These are phyloP conservation scores for Aspergillus sojae DNA, from an alignment of 2,329 filamentous ascomycete species.

Conservation along the genomic window DNA sequence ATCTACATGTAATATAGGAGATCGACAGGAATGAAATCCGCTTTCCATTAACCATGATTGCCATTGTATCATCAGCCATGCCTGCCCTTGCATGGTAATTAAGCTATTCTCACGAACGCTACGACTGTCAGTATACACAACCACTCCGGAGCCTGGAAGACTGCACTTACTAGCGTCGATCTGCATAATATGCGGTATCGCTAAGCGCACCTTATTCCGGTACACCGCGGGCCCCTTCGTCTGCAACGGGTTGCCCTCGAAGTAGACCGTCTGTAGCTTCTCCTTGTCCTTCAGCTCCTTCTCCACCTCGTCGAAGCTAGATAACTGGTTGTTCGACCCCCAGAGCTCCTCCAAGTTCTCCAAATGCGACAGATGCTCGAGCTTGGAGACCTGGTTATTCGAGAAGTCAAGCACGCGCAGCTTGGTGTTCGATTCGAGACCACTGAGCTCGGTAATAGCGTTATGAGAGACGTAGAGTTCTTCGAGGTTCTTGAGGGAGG, in stretches of 20 bases:
- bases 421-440: conserved; percentile 67
- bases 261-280: conserved; percentile 85
- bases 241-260: conserved; percentile 93
- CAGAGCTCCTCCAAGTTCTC: conserved; percentile 83
- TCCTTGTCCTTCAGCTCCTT: conserved; percentile 76
- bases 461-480: conserved; percentile 98
- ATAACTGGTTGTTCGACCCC: conserved; percentile 85
- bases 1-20: background rate
- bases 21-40: background rate
- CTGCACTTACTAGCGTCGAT: conserved; percentile 82
- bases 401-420: conserved; percentile 85
- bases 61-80: background rate
- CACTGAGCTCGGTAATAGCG: conserved; percentile 74
- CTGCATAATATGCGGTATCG: conserved; percentile 83
- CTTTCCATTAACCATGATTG: conserved; percentile 3
- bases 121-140: conserved; percentile 13
- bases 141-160: background rate
- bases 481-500: conserved; percentile 74
- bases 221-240: conserved; percentile 78
- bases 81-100: background rate
- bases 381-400: conserved; percentile 77
- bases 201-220: conserved; percentile 87
- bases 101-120: conserved; percentile 36
- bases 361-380: conserved; percentile 71
- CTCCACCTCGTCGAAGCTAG: conserved; percentile 79